Conservation (phyloP, 2,329 filamentous ascomycete genomes). For the Sodiomyces alkalinus region DNA sequence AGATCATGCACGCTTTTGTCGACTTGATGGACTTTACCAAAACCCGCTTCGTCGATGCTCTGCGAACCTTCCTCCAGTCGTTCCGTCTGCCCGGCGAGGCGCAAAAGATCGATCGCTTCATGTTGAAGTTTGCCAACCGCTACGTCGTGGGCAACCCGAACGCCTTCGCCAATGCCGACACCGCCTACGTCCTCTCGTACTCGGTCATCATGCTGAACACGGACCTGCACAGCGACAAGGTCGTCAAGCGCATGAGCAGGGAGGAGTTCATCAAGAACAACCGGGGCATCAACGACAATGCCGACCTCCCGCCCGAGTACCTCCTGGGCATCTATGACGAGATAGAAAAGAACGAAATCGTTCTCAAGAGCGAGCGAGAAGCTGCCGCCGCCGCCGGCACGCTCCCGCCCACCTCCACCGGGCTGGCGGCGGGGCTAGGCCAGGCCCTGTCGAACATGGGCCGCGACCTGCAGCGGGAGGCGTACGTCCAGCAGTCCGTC, state of each 20-base stretch:
- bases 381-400: conserved; percentile 68
- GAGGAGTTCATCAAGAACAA: conserved; percentile 99
- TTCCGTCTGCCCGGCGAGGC: conserved; percentile 92
- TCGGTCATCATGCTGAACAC: conserved; percentile 96
- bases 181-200: conserved; percentile 89
- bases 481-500: conserved; percentile 87
- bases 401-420: conserved; percentile 41
- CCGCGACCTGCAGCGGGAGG: conserved; percentile 80
- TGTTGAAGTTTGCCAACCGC: conserved; percentile 96
- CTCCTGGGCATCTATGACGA: conserved; percentile 82
- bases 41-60: conserved; percentile 79
- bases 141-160: conserved; percentile 93
- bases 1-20: conserved; percentile 88
- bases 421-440: conserved; percentile 69
- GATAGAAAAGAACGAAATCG: conserved; percentile 82
- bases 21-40: conserved; percentile 89
- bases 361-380: conserved; percentile 82
- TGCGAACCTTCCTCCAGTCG: conserved; percentile 82
- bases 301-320: conserved; percentile 86
- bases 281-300: conserved; percentile 91
- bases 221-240: conserved; percentile 81
- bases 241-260: conserved; percentile 76
- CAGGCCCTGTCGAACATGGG: conserved; percentile 86
- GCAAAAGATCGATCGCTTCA: conserved; percentile 98
- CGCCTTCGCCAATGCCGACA: conserved; percentile 95